Evolutionary conservation across 495 filamentous ascomycete species (phyloP), one percentile per base, ranked within the genome.

Genomic region (Tuber aestivum): DNA sequence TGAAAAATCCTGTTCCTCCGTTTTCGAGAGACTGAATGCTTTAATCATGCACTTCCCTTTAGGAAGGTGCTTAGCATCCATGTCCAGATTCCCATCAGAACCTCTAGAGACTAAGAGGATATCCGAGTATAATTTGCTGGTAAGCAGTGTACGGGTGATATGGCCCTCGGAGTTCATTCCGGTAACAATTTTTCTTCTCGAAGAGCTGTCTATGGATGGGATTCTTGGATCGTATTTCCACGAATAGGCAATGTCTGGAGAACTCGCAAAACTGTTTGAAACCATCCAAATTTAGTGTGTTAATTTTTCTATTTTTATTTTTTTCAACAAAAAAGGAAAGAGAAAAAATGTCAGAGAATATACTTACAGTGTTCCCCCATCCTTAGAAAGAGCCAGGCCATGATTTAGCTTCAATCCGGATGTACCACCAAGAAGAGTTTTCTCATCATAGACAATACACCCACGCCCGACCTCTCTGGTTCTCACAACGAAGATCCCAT

Each of bases 21-120:
- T 76, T 70, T 85, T 86, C 27, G 84, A 85, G 27, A 92, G 74
- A 82, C 90, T 87, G 84, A 92, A 93, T 42, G 88, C 89, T 75
- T 89, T 90, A 72, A 94, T 87, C 76, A 91, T 89, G 14, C 88
- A 89, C 77, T 88, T 86, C 9, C 90, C 91, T 0, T 86, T 86
- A 23, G 80, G 77, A 3, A 88, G 77, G 68, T 86, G 71, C 50
- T 76, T 76, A 0, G 91, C 84, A 2, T 81, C 82, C 3, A 74
- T 65, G 79, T 94, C 92, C 40, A 92, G 78, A 78, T 94, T 93
- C 0, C 83, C 79, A 37, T 83, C 84, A 72, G 89, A 91, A 45
- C 92, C 92, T 50, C 89, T 86, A 23, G 88, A 91, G 42, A 93
- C 87, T 41, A 94, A 79, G 0, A 93, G 84, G 41, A 84, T 82